Conservation (phyloP, 164 flowering plant genomes). For the Brasenia schreberi region DNA sequence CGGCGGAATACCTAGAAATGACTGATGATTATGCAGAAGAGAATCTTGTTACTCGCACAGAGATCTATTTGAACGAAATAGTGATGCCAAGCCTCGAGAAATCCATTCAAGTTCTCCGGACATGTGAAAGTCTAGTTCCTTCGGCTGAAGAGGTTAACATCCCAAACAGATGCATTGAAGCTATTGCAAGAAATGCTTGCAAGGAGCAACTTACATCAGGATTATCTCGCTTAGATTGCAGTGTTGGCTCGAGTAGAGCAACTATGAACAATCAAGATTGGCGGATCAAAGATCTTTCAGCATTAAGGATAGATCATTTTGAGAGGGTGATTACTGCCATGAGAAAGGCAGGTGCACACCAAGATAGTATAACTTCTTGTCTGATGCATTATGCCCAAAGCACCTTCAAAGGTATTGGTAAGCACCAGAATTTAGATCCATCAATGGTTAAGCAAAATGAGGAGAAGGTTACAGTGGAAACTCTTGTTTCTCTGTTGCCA, state of each 20-base stretch:
- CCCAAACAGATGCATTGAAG: conserved; percentile 37
- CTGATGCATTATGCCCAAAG: conserved; percentile 54
- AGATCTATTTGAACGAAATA: conserved; percentile 36
- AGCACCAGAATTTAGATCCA: conserved; percentile 39
- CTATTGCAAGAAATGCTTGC: conserved; percentile 46
- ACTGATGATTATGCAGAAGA: conserved; percentile 51
- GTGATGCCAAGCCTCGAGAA: conserved; percentile 40
- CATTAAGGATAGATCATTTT: conserved; percentile 34
- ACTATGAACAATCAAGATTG: conserved; percentile 34
- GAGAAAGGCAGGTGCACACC: conserved; percentile 34
- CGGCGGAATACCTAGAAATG: conserved; percentile 67
- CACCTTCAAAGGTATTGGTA: conserved; percentile 41
- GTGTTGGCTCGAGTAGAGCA: conserved; percentile 20
- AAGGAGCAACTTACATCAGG: conserved; percentile 56
- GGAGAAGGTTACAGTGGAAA: conserved; percentile 40
- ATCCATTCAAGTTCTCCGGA: conserved; percentile 38
- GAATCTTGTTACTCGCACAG: conserved; percentile 45
- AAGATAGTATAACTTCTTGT: conserved; percentile 34
- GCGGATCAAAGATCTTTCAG: conserved; percentile 65
- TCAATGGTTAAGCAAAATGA: conserved; percentile 25
- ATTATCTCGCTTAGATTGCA: conserved; percentile 33
- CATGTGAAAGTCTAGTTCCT: conserved; percentile 32
- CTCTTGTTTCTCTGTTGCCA: conserved; percentile 45
- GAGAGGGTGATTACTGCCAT: conserved; percentile 40
- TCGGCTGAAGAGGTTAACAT: conserved; percentile 42